Percentiles rank a stretch among this genome's conserved stretches.
These are phyloP conservation scores for Erythrobasidium hasegawianum DNA, from an alignment of 1,284 basidiomycete species.

Conservation along the genomic window DNA sequence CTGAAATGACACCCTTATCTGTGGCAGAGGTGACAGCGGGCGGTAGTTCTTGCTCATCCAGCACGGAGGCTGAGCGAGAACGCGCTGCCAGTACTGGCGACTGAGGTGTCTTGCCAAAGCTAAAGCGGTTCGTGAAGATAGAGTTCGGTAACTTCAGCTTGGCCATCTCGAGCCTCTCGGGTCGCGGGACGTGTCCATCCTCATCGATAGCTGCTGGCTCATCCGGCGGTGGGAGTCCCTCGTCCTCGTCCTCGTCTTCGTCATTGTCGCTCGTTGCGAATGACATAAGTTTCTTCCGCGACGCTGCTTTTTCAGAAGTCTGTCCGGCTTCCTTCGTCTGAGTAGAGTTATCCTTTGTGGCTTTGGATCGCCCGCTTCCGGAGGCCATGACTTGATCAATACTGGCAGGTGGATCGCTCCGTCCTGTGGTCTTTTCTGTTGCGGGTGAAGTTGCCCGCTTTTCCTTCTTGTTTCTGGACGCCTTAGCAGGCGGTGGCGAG, in stretches of 20 bases:
- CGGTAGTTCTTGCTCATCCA: neutral
- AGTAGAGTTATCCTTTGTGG: too few relatives aligned
- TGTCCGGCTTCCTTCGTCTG: neutral
- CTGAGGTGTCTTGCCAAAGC: conserved; percentile 18
- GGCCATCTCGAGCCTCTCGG: neutral
- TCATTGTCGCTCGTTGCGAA: neutral
- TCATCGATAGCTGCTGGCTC: neutral
- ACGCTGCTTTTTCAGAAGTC: neutral
- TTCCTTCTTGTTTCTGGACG: neutral
- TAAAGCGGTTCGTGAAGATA: conserved; percentile 32
- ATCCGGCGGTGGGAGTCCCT: neutral
- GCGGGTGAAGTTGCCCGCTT: conserved; percentile 1
- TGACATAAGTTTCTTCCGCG: neutral
- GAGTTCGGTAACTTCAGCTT: conserved; percentile 30
- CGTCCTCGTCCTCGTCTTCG: neutral
- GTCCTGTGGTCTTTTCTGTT: neutral
- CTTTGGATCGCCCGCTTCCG: neutral
- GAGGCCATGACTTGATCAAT: conserved; percentile 27
- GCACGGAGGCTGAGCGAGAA: too few relatives aligned
- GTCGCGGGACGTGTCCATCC: neutral
- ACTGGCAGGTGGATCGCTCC: neutral
- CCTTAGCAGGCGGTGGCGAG: neutral
- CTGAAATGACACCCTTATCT: neutral
- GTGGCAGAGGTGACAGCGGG: neutral
- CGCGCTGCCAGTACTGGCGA: conserved; percentile 5